A percentile compares a stretch with the other conserved stretches of the same genome.
phyloP scores from a whole-genome alignment of 1,139 yeast genomes.

The Yamadazyma jaroonii region DNA sequence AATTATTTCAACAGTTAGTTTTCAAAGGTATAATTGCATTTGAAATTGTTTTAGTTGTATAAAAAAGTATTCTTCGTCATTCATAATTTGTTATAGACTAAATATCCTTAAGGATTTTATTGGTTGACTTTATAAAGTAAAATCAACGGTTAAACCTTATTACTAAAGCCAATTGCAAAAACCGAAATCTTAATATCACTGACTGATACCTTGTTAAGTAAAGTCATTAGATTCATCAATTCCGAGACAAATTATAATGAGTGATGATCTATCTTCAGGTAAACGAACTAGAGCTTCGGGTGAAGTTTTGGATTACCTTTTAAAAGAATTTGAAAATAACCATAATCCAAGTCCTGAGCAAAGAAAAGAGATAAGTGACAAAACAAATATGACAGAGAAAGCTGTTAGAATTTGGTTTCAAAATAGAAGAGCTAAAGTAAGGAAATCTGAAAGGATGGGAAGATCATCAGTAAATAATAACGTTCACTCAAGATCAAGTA shows the following conservation, averaged over 20 bases:
- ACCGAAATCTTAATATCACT: too few relatives aligned
- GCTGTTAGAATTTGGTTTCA: slow-evolving; percentile 96
- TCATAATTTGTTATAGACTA: too few relatives aligned
- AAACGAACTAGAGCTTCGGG: slow-evolving; percentile 73
- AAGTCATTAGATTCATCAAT: background rate
- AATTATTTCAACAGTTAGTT: too few relatives aligned
- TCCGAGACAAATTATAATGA: slow-evolving; percentile 2
- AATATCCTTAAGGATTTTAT: too few relatives aligned
- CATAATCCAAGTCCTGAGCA: slow-evolving; percentile 69
- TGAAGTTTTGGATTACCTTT: slow-evolving; percentile 67
- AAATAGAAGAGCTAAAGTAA: slow-evolving; percentile 79
- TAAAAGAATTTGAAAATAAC: slow-evolving; percentile 67
- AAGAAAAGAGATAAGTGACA: slow-evolving; percentile 68
- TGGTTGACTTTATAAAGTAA: too few relatives aligned
- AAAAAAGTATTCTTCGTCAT: too few relatives aligned
- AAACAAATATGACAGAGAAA: slow-evolving; percentile 85
- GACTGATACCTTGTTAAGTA: too few relatives aligned
- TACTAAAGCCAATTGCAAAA: too few relatives aligned
- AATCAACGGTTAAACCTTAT: too few relatives aligned
- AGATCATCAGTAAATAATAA: slow-evolving; percentile 11
- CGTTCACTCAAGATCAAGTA: slow-evolving; percentile 21
- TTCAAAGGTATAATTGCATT: too few relatives aligned
- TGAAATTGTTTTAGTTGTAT: too few relatives aligned
- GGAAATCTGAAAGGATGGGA: slow-evolving; percentile 54
- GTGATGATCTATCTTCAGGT: slow-evolving; percentile 17